Base-by-base conservation (phyloP, 257 asterid genomes). In the Fraxinus excelsior region DNA sequence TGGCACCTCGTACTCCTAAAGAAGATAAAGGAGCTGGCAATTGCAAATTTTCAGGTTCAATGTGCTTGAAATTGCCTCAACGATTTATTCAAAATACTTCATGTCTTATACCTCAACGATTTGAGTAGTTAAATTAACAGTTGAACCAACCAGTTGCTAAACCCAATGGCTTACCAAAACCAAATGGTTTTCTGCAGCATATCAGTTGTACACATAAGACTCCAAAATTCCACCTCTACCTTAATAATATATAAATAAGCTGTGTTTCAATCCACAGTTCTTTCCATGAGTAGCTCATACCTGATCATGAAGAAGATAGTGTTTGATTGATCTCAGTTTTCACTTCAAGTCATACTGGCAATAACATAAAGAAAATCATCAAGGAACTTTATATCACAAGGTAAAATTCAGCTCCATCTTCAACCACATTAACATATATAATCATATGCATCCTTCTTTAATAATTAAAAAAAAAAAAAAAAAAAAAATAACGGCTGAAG, bases 301-400 rank as follows among this genome's bases (percentile, higher is more conserved):
- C 97, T 95, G 99, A 86, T 95, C 99, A 83, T 93, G 99, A 83
- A 95, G 99, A 80, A 95, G 97, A 89, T 95, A 95, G 88, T 90
- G 99, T 86, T 95, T 95, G 85, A 95, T 95, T 68, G 98, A 93
- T 83, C 92, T 90, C 85, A 95, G 89, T 73, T 93, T 93, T 67
- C 97, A 96, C 99, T 90, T 90, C 69, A 95, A 90, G 84, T 95
- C 98, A 84, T 95, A 93, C 99, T 95, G 94, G 78, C 84, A 84
- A 79, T 40, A 78, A 79, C 42, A 76, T 70, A 85, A 58, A 74
- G 6, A 46, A 74, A 56, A 44, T 77, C 66, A 74, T 84, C 79
- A 26, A 56, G 62, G 42, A 76, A 77, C 53, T 74, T 72, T 65
- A 42, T 26, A 80, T 60, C 44, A 62, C 37, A 74, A 67, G 35